These are phyloP conservation scores for Suhomyces bokatorum DNA, from an alignment of 1,139 yeast species.

Conservation along the genomic window DNA sequence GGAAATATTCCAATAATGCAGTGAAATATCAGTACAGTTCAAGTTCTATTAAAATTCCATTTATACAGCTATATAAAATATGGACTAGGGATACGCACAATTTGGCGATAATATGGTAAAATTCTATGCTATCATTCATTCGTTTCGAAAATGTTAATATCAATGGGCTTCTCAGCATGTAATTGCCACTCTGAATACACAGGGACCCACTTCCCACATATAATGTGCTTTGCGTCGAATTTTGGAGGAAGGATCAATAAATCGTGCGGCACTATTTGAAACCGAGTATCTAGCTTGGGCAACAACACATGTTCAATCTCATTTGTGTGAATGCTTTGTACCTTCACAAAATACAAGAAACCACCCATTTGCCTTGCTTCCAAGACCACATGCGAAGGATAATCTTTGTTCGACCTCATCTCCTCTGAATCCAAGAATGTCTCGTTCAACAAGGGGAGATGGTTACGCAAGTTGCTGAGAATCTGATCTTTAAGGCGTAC, in stretches of 20 bases:
- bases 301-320: slow-evolving; percentile 14
- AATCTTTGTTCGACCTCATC: background rate
- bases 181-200: slow-evolving; percentile 15
- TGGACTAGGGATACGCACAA: background rate
- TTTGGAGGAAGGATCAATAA: slow-evolving; percentile 7
- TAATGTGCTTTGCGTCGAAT: slow-evolving; percentile 1
- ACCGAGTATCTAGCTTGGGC: slow-evolving; percentile 21
- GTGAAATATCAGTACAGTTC: no score
- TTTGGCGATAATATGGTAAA: no score
- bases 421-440: background rate
- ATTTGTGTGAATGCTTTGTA: slow-evolving; percentile 9
- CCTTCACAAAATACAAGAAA: slow-evolving; percentile 22
- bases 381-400: slow-evolving; percentile 21
- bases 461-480: background rate
- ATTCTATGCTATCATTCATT: background rate
- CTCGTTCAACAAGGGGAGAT: background rate
- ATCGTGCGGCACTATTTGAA: slow-evolving; percentile 12
- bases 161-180: slow-evolving; percentile 5
- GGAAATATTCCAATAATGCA: no score
- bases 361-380: slow-evolving; percentile 19
- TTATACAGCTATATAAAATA: no score
- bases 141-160: slow-evolving; percentile 7
- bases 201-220: slow-evolving; percentile 8
- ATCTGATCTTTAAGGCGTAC: background rate
- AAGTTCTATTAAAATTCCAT: background rate